Conservation (phyloP, 352 stramenopile species). For the Phytopythium litorale region DNA sequence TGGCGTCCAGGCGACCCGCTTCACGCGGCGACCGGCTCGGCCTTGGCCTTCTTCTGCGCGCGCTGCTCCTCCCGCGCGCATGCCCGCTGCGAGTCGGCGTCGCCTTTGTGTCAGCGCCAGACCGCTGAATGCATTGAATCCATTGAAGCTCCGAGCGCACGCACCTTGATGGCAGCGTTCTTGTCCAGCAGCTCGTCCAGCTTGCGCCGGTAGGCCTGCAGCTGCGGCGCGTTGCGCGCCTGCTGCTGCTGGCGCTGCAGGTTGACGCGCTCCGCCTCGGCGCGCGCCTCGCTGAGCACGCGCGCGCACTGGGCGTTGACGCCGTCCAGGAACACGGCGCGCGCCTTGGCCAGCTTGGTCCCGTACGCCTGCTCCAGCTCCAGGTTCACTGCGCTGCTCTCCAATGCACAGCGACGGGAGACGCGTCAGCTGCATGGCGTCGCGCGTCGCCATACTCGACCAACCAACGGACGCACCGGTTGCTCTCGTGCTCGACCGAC, state of each 20-base stretch:
- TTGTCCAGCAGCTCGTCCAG: constrained; percentile 64
- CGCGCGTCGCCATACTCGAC: not conserved
- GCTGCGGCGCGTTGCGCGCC: constrained; percentile 52
- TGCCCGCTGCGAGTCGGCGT: constrained; percentile 7
- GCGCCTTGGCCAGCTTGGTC: constrained; percentile 60
- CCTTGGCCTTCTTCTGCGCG: constrained; percentile 39
- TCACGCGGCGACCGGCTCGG: constrained; percentile 5
- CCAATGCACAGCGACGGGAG: not conserved
- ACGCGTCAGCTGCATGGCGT: not conserved
- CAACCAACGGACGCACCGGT: constrained; percentile 24
- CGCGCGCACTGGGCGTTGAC: constrained; percentile 55
- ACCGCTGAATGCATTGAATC: not conserved
- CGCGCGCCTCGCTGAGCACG: constrained; percentile 32
- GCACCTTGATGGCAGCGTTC: constrained; percentile 56
- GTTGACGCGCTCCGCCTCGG: constrained; percentile 50
- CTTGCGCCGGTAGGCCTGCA: constrained; percentile 49
- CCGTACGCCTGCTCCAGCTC: constrained; percentile 76
- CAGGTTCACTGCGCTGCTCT: constrained; percentile 53
- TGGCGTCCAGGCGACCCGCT: not conserved
- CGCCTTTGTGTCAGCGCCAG: not conserved
- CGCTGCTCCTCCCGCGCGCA: constrained; percentile 17
- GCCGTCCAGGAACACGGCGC: constrained; percentile 56
- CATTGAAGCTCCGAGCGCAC: not conserved
- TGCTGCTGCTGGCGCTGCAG: constrained; percentile 65
- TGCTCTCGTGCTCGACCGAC: constrained; percentile 57